A percentile compares a stretch with the other conserved stretches of the same genome.
Conservation (phyloP, 2,329 filamentous ascomycete genomes). For the Didymella exigua region DNA sequence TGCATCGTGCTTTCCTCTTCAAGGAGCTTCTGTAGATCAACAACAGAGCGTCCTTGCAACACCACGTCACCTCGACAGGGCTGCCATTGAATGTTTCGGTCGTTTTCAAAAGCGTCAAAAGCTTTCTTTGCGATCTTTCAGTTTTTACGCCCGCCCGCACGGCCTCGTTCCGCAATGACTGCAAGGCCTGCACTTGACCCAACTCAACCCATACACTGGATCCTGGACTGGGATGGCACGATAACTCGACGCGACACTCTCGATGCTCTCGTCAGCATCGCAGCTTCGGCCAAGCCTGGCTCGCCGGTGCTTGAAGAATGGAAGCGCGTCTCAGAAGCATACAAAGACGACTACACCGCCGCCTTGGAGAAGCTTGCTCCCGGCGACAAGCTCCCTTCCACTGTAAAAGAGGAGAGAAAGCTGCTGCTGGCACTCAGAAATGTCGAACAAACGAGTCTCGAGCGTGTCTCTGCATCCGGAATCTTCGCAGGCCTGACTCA, state of each 20-base stretch:
- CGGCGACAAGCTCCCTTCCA: slow-evolving; percentile 32
- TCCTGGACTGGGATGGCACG: slow-evolving; percentile 58
- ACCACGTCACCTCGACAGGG: background rate
- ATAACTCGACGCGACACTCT: slow-evolving; percentile 54
- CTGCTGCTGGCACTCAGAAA: slow-evolving; percentile 46
- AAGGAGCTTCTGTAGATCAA: background rate
- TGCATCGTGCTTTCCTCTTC: background rate
- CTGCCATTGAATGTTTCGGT: background rate
- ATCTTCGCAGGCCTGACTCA: slow-evolving; percentile 50
- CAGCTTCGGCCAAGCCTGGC: slow-evolving; percentile 33
- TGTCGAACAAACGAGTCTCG: slow-evolving; percentile 51
- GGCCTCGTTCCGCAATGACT: slow-evolving; percentile 20
- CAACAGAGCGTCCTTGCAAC: background rate
- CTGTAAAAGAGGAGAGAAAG: slow-evolving; percentile 43
- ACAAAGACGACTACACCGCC: slow-evolving; percentile 48
- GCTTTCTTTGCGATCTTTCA: background rate
- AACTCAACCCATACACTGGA: slow-evolving; percentile 38
- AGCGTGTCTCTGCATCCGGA: slow-evolving; percentile 46
- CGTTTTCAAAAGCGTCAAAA: background rate
- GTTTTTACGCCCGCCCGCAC: background rate
- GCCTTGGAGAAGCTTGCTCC: slow-evolving; percentile 42
- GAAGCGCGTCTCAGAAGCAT: slow-evolving; percentile 48
- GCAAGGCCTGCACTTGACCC: slow-evolving; percentile 1
- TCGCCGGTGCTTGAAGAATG: slow-evolving; percentile 38
- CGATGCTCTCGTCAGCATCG: slow-evolving; percentile 49